Evolutionary conservation across 2,329 filamentous ascomycete genomes (phyloP), one percentile per base, ranked within the genome.

Genomic region (Cordyceps militaris): DNA sequence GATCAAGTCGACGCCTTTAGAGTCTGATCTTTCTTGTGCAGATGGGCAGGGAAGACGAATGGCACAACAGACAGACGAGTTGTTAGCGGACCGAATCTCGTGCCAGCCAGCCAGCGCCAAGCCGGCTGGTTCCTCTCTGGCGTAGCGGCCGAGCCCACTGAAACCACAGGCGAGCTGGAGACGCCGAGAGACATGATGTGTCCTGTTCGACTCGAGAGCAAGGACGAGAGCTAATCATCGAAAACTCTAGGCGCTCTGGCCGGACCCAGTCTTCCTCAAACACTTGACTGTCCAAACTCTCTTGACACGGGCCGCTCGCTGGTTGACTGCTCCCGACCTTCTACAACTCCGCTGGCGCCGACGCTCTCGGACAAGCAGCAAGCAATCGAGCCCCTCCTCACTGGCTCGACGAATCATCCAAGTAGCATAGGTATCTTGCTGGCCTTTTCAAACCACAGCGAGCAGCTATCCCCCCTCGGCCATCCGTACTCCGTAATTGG

Each of bases 161-260:
- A 42, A 49, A 49, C 53, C 19, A 11, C 1, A 16, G 16, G n/a
- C 21, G 19, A 19, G n/a, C 5, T 19, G 24, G 44, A 42, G 32
- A 44, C 16, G 24, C 10, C 16, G n/a, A 8, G 30, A 36, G n/a
- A 11, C 23, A 42, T 34, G 19, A 49, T 23, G 53, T 56, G 53
- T 56, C 53, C 53, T 56, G 53, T 56, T 56, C 53, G 32, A 7
- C 42, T 34, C n/a, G n/a, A n/a, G n/a, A 14, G 24, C 6, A 34
- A 14, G 34, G 32, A 21, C 14, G n/a, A 38, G 4, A 38, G 34
- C 7, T 14, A 11, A 11, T 14, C 11, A 9, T 2, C 16, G 34
- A 16, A 44, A 19, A 42, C 10, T 19, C 32, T 14, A 40, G 34
- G 32, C 13, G 14, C 10, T 24, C 11, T 24, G 30, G 11, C 47